phyloP scores from a whole-genome alignment of 805 yeast genomes.

The Saccharomycopsis synnaedendra region DNA sequence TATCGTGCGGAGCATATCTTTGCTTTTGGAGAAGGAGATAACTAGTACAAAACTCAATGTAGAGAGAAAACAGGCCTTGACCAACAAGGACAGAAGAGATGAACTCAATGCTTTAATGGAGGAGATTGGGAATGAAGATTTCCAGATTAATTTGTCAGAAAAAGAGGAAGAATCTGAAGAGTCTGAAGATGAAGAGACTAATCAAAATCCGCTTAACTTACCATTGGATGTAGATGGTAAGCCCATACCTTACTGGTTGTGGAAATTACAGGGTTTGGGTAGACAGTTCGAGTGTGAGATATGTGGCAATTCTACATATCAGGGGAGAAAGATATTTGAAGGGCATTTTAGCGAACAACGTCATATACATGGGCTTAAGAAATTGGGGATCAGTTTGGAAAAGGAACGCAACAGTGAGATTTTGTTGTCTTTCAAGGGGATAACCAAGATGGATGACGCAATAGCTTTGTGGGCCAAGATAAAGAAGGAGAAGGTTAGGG shows the following conservation, averaged over 20 bases:
- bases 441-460: slow-evolving; percentile 62
- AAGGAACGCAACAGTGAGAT: slow-evolving; percentile 20
- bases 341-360: slow-evolving; percentile 63
- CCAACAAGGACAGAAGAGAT: slow-evolving; percentile 54
- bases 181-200: slow-evolving; percentile 18
- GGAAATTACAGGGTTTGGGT: slow-evolving; percentile 78
- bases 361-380: slow-evolving; percentile 63
- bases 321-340: slow-evolving; percentile 62
- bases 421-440: slow-evolving; percentile 46
- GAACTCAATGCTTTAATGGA: slow-evolving; percentile 35
- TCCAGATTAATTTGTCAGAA: slow-evolving; percentile 15
- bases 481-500: slow-evolving; percentile 25
- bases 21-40: slow-evolving; percentile 29
- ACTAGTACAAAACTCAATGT: slow-evolving; percentile 44
- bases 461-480: slow-evolving; percentile 40
- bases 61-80: slow-evolving; percentile 55
- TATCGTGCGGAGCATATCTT: slow-evolving; percentile 27
- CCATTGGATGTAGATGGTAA: slow-evolving; percentile 84
- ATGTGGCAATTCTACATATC: slow-evolving; percentile 64
- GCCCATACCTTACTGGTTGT: slow-evolving; percentile 91
- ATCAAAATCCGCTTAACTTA: slow-evolving; percentile 40
- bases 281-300: slow-evolving; percentile 69
- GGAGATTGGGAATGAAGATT: slow-evolving; percentile 23
- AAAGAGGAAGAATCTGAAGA: slow-evolving; percentile 13
- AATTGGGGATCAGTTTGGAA: slow-evolving; percentile 47